phyloP scores from a whole-genome alignment of 345 rosid species.

The Salix udensis region DNA sequence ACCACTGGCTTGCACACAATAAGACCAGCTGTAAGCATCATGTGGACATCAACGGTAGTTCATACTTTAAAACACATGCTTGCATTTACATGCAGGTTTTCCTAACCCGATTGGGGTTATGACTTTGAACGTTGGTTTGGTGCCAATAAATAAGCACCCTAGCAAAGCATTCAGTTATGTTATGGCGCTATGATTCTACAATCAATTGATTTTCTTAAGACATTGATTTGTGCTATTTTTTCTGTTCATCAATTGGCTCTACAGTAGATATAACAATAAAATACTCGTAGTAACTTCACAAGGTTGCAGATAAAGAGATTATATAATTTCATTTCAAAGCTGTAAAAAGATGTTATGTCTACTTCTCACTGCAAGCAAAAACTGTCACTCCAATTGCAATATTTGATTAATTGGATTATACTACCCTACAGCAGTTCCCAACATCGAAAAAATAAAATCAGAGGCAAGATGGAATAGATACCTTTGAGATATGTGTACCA shows the following conservation, averaged over 20 bases:
- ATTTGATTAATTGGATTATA: neutral
- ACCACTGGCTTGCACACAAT: neutral
- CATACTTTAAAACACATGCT: neutral
- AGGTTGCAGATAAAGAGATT: neutral
- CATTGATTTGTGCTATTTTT: neutral
- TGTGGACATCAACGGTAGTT: neutral
- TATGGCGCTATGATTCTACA: neutral
- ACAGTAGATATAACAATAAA: neutral
- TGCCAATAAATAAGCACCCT: neutral
- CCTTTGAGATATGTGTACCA: slow-evolving; percentile 95
- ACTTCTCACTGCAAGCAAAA: neutral
- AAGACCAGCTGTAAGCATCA: neutral
- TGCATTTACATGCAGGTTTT: neutral
- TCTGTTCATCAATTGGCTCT: neutral
- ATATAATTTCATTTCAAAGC: neutral
- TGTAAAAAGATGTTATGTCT: neutral
- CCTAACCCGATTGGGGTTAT: neutral
- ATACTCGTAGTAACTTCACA: neutral
- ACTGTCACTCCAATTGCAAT: neutral
- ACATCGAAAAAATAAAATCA: neutral
- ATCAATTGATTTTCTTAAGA: neutral
- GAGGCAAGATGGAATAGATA: slow-evolving; percentile 30
- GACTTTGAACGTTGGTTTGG: neutral
- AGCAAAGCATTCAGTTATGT: neutral
- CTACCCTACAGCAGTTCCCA: neutral